phyloP scores from a whole-genome alignment of 2,329 filamentous ascomycete genomes.

The Fusarium pseudonygamai region DNA sequence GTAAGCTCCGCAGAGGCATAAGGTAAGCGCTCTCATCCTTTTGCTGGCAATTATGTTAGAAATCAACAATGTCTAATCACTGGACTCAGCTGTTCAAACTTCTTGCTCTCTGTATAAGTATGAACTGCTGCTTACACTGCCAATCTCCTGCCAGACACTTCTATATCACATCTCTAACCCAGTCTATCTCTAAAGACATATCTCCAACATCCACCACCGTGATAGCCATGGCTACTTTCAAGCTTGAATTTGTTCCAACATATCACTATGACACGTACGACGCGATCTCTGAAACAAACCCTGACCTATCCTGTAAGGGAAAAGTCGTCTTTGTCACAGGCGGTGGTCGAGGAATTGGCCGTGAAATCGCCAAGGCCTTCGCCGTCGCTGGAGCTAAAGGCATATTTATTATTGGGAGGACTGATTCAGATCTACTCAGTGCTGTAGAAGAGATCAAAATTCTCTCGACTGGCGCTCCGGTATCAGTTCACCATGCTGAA shows the following conservation, averaged over 20 bases:
- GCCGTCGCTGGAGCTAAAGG: background rate
- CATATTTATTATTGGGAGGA: background rate
- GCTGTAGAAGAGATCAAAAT: background rate
- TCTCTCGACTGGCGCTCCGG: background rate
- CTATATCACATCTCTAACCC: background rate
- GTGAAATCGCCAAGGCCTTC: background rate
- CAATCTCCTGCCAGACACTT: background rate
- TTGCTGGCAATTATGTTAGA: background rate
- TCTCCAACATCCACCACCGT: too few relatives aligned
- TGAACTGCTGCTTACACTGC: background rate
- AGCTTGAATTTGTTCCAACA: background rate
- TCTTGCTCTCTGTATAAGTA: background rate
- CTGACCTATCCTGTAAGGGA: background rate
- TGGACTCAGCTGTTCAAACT: rapidly evolving
- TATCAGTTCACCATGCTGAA: background rate
- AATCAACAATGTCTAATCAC: background rate
- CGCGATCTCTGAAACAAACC: background rate
- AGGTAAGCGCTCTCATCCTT: background rate
- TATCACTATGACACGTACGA: background rate
- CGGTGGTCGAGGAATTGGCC: background rate
- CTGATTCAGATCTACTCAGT: background rate
- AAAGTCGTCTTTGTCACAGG: background rate
- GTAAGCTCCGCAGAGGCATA: too few relatives aligned
- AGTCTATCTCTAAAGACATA: background rate
- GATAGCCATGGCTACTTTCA: background rate